These are phyloP conservation scores for Cercospora nicotianae DNA, from an alignment of 2,329 filamentous ascomycete genomes.

Conservation along the genomic window DNA sequence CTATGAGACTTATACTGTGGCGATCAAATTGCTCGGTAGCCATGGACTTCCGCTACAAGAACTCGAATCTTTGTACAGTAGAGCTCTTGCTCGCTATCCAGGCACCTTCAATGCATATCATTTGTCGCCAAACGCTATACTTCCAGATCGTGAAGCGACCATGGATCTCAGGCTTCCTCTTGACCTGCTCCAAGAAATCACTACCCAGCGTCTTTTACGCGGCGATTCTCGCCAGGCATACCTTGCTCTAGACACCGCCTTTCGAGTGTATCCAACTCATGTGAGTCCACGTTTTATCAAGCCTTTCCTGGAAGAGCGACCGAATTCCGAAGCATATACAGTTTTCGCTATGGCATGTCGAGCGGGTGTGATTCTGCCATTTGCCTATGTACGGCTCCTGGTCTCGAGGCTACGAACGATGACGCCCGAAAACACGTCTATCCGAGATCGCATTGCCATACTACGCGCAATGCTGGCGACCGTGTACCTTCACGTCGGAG, in stretches of 20 bases:
- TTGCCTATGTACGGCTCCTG: constrained; percentile 37
- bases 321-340: constrained; percentile 49
- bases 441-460: constrained; percentile 18
- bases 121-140: constrained; percentile 48
- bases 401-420: constrained; percentile 36
- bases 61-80: constrained; percentile 48
- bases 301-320: constrained; percentile 48
- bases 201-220: constrained; percentile 48
- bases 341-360: constrained; percentile 52
- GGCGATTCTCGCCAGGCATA: constrained; percentile 53
- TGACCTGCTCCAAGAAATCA: constrained; percentile 50
- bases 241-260: constrained; percentile 50
- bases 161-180: constrained; percentile 41
- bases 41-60: constrained; percentile 43
- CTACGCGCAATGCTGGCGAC: constrained; percentile 45
- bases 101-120: constrained; percentile 51
- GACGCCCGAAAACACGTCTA: constrained; percentile 22
- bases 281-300: constrained; percentile 47
- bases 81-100: constrained; percentile 50
- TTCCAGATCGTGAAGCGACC: constrained; percentile 44
- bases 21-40: constrained; percentile 51
- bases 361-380: constrained; percentile 42
- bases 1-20: constrained; percentile 49
- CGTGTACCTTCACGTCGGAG: constrained; percentile 45
- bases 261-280: constrained; percentile 49